These are phyloP conservation scores for Neurospora sp. DNA, from an alignment of 495 filamentous ascomycete genomes.

Conservation along the genomic window DNA sequence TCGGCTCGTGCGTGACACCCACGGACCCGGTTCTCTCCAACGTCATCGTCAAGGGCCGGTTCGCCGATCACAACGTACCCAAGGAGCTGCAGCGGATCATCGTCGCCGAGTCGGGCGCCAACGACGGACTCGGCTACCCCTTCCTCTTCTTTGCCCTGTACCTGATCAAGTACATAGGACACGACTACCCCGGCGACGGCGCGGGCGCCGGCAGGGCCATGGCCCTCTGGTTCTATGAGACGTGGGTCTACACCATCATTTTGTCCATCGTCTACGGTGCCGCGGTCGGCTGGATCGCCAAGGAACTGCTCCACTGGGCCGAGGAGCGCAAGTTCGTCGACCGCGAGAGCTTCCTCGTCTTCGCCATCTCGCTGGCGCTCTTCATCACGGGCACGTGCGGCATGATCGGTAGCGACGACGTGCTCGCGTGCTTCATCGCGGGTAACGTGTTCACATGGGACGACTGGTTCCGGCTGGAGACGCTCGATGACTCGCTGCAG, in stretches of 20 bases:
- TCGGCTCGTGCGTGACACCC: slow-evolving; percentile 80
- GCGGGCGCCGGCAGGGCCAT: slow-evolving; percentile 61
- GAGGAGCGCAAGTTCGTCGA: slow-evolving; percentile 78
- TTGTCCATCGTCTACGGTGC: slow-evolving; percentile 71
- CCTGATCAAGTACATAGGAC: slow-evolving; percentile 62
- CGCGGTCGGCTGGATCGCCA: slow-evolving; percentile 68
- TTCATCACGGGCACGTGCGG: slow-evolving; percentile 84
- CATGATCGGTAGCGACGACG: slow-evolving; percentile 84
- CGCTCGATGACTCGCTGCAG: slow-evolving; percentile 78
- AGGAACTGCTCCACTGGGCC: slow-evolving; percentile 74
- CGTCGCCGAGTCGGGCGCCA: slow-evolving; percentile 81
- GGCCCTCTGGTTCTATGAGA: slow-evolving; percentile 77
- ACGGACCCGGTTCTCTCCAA: slow-evolving; percentile 88
- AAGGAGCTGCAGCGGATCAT: slow-evolving; percentile 76
- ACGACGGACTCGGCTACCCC: slow-evolving; percentile 89
- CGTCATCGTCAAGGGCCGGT: slow-evolving; percentile 87
- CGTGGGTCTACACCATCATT: slow-evolving; percentile 74
- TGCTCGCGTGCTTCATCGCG: slow-evolving; percentile 88
- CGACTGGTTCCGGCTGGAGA: slow-evolving; percentile 89
- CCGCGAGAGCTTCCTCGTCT: slow-evolving; percentile 82
- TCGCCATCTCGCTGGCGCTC: slow-evolving; percentile 40
- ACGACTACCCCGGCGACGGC: slow-evolving; percentile 32
- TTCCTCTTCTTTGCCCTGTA: slow-evolving; percentile 83
- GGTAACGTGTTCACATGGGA: slow-evolving; percentile 86
- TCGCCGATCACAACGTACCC: slow-evolving; percentile 83